Evolutionary conservation across 2,329 filamentous ascomycete species (phyloP).

Genomic region (Cladosporium austrohemisphaericum): DNA sequence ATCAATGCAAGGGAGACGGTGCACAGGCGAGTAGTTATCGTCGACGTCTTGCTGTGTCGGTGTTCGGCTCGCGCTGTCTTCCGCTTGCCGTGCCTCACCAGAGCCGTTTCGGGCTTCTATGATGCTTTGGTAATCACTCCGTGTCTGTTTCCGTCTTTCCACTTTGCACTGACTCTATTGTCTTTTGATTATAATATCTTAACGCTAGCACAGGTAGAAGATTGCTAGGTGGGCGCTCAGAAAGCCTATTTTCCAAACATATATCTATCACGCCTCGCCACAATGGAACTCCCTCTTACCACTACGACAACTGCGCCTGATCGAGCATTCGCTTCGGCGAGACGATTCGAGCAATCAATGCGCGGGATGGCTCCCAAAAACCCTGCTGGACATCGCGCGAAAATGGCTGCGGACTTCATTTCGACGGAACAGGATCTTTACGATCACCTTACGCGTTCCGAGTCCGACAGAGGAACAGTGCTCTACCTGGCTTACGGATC

Average conservation of each 20-base stretch:
- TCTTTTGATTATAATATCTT: no score
- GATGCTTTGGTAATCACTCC: conserved; percentile 5
- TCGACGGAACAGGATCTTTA: conserved; percentile 3
- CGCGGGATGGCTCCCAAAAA: neutral
- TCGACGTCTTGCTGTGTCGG: neutral
- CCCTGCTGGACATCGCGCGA: neutral
- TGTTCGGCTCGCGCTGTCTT: conserved; percentile 4
- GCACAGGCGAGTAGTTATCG: neutral
- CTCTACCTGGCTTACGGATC: conserved; percentile 72
- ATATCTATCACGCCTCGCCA: neutral
- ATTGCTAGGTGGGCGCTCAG: neutral
- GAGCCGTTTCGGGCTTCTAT: neutral
- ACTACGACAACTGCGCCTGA: neutral
- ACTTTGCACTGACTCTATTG: neutral
- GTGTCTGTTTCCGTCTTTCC: neutral
- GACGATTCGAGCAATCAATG: neutral
- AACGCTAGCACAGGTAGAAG: no score
- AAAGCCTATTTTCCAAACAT: neutral
- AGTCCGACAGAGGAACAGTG: conserved; percentile 25
- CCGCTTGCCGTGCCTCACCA: conserved; percentile 1
- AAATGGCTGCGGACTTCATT: neutral
- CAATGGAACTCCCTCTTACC: conserved; percentile 3
- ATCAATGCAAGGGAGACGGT: neutral
- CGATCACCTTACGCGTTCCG: neutral
- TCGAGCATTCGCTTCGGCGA: conserved; percentile 9